Conservation (phyloP, 805 yeast species). For the Saccharomycopsis vini region DNA sequence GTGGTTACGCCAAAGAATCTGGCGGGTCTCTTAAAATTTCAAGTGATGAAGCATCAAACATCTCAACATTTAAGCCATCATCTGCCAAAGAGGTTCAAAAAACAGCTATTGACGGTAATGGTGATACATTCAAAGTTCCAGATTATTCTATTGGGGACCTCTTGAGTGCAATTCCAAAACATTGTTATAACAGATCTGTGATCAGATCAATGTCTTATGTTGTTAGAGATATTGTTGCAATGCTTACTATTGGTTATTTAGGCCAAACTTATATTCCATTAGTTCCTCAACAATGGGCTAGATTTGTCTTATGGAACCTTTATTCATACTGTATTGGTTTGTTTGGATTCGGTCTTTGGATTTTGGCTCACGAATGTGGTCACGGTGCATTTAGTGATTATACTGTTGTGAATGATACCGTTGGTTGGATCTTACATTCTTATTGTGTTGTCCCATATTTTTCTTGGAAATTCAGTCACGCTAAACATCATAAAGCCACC, state of each 20-base stretch:
- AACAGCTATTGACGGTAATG: slow-evolving; percentile 42
- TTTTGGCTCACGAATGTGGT: slow-evolving; percentile 87
- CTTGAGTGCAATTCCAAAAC: slow-evolving; percentile 48
- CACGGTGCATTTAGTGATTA: slow-evolving; percentile 78
- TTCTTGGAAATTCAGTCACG: slow-evolving; percentile 78
- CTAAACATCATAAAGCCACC: slow-evolving; percentile 86
- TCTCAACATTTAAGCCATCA: slow-evolving; percentile 21
- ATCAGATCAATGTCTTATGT: slow-evolving; percentile 43
- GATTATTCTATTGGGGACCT: slow-evolving; percentile 52
- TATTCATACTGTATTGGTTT: slow-evolving; percentile 52
- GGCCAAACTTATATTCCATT: slow-evolving; percentile 40
- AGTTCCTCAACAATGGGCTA: slow-evolving; percentile 21
- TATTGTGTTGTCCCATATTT: slow-evolving; percentile 75
- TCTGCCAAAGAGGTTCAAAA: no score
- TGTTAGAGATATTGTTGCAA: slow-evolving; percentile 40
- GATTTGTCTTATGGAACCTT: slow-evolving; percentile 53
- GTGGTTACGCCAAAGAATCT: no score
- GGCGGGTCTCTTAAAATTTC: no score
- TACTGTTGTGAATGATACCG: slow-evolving; percentile 62
- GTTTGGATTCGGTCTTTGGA: slow-evolving; percentile 46
- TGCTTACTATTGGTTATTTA: slow-evolving; percentile 34
- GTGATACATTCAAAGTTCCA: slow-evolving; percentile 49
- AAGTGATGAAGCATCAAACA: no score
- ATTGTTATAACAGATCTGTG: slow-evolving; percentile 49
- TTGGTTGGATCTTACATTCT: slow-evolving; percentile 80